phyloP scores from a whole-genome alignment of 768 basidiomycete genomes.

The Chalciporus piperatus region DNA sequence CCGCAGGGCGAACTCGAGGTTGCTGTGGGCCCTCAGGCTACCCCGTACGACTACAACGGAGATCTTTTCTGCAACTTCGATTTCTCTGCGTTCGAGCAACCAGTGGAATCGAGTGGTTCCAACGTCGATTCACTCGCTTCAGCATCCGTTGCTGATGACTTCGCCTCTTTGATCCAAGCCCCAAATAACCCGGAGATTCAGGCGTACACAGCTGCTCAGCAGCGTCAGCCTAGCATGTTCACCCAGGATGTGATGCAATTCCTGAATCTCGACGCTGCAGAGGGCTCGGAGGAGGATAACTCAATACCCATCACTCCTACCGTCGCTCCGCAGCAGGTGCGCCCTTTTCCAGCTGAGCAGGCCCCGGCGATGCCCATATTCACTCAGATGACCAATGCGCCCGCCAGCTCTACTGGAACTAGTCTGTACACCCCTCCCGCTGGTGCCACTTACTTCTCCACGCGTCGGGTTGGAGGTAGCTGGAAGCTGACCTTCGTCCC shows the following conservation, averaged over 20 bases:
- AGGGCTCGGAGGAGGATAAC: conserved; percentile 5
- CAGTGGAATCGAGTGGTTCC: conserved; percentile 3
- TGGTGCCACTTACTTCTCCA: conserved; percentile 48
- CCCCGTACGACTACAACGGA: conserved; percentile 7
- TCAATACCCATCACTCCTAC: conserved; percentile 1
- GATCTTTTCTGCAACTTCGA: conserved; percentile 24
- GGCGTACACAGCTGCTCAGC: conserved; percentile 10
- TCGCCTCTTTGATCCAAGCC: conserved; percentile 20
- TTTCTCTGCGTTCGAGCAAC: conserved; percentile 13
- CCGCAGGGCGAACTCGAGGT: conserved; percentile 41
- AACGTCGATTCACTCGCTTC: conserved; percentile 2
- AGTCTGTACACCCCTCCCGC: conserved; percentile 50
- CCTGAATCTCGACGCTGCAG: conserved; percentile 35
- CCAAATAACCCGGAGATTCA: conserved; percentile 12
- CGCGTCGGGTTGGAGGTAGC: conserved; percentile 52
- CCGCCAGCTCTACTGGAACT: conserved; percentile 3
- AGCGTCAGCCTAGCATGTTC: conserved; percentile 21
- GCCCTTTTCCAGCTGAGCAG: conserved; percentile 12
- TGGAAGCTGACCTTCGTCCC: conserved; percentile 37
- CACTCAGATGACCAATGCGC: conserved; percentile 26
- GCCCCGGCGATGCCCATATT: conserved; percentile 23
- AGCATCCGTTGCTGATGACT: conserved; percentile 12
- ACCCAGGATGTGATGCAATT: conserved; percentile 36
- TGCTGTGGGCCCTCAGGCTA: conserved; percentile 12
- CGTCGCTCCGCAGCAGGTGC: conserved; percentile 26